Conservation (phyloP, 2,329 filamentous ascomycete species). For the Pezicula carpinea region DNA sequence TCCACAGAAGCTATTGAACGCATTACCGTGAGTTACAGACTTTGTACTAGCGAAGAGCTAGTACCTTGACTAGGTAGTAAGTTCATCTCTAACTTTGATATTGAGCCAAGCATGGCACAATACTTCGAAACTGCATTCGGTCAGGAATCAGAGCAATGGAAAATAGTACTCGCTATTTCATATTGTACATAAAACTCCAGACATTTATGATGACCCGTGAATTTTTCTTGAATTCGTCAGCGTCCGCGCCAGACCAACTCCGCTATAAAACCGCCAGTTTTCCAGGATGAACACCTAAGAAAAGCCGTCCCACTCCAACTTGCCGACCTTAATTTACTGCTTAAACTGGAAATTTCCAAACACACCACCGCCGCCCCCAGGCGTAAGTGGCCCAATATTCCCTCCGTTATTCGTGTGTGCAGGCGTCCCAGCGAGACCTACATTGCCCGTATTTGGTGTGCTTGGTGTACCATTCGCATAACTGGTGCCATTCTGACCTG, state of each 20-base stretch:
- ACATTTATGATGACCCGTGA: not conserved
- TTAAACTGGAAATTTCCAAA: slow-evolving; percentile 64
- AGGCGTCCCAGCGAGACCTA: slow-evolving; percentile 39
- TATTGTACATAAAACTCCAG: not conserved
- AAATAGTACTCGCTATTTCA: not conserved
- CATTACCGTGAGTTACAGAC: too few species aligned
- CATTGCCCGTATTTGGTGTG: slow-evolving; percentile 69
- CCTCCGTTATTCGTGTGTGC: slow-evolving; percentile 50
- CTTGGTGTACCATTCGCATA: slow-evolving; percentile 49
- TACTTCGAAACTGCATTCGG: not conserved
- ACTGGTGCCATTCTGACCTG: slow-evolving; percentile 48
- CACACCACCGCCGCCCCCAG: slow-evolving; percentile 67
- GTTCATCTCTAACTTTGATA: too few species aligned
- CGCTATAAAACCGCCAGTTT: slow-evolving; percentile 2
- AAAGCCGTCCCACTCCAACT: slow-evolving; percentile 4
- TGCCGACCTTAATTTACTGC: slow-evolving; percentile 21
- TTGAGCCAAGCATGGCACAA: not conserved
- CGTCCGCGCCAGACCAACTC: slow-evolving; percentile 13
- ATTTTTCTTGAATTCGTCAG: not conserved
- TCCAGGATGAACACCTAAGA: slow-evolving; percentile 3
- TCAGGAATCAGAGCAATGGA: not conserved
- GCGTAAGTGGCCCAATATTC: slow-evolving; percentile 69
- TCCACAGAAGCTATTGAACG: too few species aligned
- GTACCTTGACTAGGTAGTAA: too few species aligned
- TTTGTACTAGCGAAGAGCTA: too few species aligned